Conservation (phyloP, 2,329 filamentous ascomycete species). For the Eutypella sp. region DNA sequence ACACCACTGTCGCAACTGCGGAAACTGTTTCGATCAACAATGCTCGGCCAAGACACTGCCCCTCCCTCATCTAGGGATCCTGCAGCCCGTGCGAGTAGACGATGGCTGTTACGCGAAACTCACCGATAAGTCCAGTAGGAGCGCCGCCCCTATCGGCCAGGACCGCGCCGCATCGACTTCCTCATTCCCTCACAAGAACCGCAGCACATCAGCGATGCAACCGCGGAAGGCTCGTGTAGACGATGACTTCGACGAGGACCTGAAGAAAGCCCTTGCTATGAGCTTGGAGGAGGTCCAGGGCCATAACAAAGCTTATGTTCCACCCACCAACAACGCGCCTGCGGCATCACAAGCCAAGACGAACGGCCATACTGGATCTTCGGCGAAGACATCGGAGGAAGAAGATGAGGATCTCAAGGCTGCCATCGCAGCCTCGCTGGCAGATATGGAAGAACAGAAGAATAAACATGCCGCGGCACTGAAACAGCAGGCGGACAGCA, state of each 20-base stretch:
- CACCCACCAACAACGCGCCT: constrained; percentile 42
- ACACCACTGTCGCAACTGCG: constrained; percentile 96
- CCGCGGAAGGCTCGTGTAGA: constrained; percentile 84
- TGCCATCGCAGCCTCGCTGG: constrained; percentile 88
- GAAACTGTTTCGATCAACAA: constrained; percentile 93
- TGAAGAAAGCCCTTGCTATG: constrained; percentile 93
- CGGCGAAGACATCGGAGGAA: constrained; percentile 59
- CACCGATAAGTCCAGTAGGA: constrained; percentile 63
- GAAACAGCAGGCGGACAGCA: constrained; percentile 67
- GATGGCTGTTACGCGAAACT: constrained; percentile 92
- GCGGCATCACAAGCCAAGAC: constrained; percentile 24
- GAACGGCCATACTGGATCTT: constrained; percentile 29
- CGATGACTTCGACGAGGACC: constrained; percentile 87
- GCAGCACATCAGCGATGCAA: constrained; percentile 69
- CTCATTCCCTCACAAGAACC: constrained; percentile 54
- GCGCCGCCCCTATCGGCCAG: constrained; percentile 27
- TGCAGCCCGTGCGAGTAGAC: constrained; percentile 87
- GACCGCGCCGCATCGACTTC: constrained; percentile 43
- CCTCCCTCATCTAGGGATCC: constrained; percentile 86
- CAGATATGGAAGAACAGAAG: constrained; percentile 98
- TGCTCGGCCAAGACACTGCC: constrained; percentile 88
- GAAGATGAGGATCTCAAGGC: constrained; percentile 92
- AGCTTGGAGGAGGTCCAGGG: constrained; percentile 88
- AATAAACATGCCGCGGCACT: constrained; percentile 78
- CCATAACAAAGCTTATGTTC: constrained; percentile 67